A percentile compares a stretch with the other conserved stretches of the same genome.
Evolutionary conservation across 768 basidiomycete genomes (phyloP).

Genomic region (Pisolithus sp.): DNA sequence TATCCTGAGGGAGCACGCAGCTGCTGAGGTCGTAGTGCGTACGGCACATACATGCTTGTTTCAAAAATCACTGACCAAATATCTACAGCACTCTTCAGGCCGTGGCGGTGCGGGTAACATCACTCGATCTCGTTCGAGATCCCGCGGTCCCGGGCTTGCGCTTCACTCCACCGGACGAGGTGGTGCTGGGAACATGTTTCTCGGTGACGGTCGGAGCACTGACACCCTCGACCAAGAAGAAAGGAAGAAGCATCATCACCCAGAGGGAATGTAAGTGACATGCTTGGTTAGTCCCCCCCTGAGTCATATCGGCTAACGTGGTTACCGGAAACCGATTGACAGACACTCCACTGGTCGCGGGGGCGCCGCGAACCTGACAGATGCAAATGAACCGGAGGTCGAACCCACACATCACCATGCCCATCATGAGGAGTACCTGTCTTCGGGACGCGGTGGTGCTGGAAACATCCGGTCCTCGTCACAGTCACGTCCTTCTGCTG

Average conservation of each 20-base stretch:
- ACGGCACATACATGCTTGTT: neutral
- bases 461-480: slow-evolving; percentile 53
- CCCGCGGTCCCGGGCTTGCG: slow-evolving; percentile 29
- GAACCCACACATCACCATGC: slow-evolving; percentile 24
- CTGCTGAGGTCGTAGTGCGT: slow-evolving; percentile 32
- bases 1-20: slow-evolving; percentile 22
- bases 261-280: slow-evolving; percentile 38
- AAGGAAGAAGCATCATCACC: slow-evolving; percentile 23
- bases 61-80: too few species aligned
- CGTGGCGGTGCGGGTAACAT: slow-evolving; percentile 67
- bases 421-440: slow-evolving; percentile 27
- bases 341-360: slow-evolving; percentile 69
- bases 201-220: slow-evolving; percentile 19
- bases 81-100: slow-evolving; percentile 48
- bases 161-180: slow-evolving; percentile 55
- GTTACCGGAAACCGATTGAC: slow-evolving; percentile 2
- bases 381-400: slow-evolving; percentile 29
- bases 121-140: slow-evolving; percentile 42
- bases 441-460: slow-evolving; percentile 52
- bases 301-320: neutral
- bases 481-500: slow-evolving; percentile 20
- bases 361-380: slow-evolving; percentile 57
- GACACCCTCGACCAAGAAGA: slow-evolving; percentile 31
- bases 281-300: too few species aligned
- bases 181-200: slow-evolving; percentile 52